phyloP scores from a whole-genome alignment of 441 rosid genomes.

The Aquilaria agallochum region DNA sequence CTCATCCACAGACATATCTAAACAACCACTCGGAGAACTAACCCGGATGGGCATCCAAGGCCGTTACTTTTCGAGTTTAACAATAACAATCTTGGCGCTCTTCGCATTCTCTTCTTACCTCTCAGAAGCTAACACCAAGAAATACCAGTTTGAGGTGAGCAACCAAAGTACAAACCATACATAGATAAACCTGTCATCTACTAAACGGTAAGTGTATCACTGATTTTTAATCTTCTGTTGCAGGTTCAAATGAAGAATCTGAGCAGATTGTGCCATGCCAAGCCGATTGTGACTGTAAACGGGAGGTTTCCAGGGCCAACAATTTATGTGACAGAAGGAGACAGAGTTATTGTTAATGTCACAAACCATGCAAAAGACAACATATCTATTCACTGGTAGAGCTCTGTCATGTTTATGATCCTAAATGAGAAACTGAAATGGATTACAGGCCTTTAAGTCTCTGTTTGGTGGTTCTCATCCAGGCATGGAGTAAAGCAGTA shows the following conservation, averaged over 20 bases:
- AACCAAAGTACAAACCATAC: not conserved
- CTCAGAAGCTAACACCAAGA: conserved; percentile 33
- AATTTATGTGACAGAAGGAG: conserved; percentile 55
- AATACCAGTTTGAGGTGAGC: conserved; percentile 52
- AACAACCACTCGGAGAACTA: not conserved
- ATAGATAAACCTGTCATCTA: too few species aligned
- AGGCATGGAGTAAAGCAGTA: conserved; percentile 60
- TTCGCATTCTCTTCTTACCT: conserved; percentile 22
- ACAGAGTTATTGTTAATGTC: conserved; percentile 53
- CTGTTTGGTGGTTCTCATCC: not conserved
- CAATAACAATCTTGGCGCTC: conserved; percentile 18
- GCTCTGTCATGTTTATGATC: not conserved
- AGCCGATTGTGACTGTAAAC: conserved; percentile 52
- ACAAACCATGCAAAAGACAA: conserved; percentile 60
- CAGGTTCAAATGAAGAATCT: conserved; percentile 56
- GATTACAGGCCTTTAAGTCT: not conserved
- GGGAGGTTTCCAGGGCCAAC: conserved; percentile 74
- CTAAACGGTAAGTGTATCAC: too few species aligned
- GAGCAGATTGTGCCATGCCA: conserved; percentile 55
- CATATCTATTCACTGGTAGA: conserved; percentile 72
- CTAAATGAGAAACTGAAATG: too few species aligned
- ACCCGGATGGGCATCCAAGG: conserved; percentile 8
- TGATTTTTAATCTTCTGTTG: not conserved
- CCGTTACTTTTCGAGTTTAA: conserved; percentile 9
- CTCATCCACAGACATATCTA: conserved; percentile 10